Conservation (phyloP, 345 rosid species). For the Citrus sp. region DNA sequence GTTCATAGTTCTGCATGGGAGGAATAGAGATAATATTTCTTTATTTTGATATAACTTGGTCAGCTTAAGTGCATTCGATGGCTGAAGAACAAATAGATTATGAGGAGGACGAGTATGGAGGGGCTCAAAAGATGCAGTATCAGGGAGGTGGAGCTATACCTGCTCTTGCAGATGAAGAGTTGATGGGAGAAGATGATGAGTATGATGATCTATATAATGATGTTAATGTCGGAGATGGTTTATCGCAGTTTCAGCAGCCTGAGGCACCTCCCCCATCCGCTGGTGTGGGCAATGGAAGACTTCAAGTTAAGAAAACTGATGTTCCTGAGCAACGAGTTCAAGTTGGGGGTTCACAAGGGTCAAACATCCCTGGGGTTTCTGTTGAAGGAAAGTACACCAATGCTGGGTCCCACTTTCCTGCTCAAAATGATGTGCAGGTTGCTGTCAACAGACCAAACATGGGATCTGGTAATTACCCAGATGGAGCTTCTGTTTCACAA, state of each 20-base stretch:
- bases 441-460: constrained; percentile 45
- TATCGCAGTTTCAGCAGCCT: constrained; percentile 54
- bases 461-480: constrained; percentile 43
- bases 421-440: constrained; percentile 32
- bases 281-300: constrained; percentile 34
- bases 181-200: constrained; percentile 80
- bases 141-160: constrained; percentile 82
- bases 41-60: constrained; percentile 25
- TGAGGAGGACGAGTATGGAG: constrained; percentile 54
- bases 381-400: constrained; percentile 48
- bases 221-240: constrained; percentile 83
- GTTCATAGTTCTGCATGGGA: constrained; percentile 3
- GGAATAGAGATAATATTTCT: constrained; percentile 9
- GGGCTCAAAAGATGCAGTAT: constrained; percentile 51
- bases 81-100: constrained; percentile 53
- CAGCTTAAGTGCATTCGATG: constrained; percentile 45
- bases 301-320: constrained; percentile 34
- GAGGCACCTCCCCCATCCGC: constrained; percentile 40
- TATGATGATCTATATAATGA: constrained; percentile 86
- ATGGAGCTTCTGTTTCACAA: constrained; percentile 42
- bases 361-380: constrained; percentile 35
- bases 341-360: constrained; percentile 33
- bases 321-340: constrained; percentile 41
- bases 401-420: constrained; percentile 28
- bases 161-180: constrained; percentile 77